These are phyloP conservation scores for Moniliophthora roreri DNA, from an alignment of 1,284 basidiomycete species.

Conservation along the genomic window DNA sequence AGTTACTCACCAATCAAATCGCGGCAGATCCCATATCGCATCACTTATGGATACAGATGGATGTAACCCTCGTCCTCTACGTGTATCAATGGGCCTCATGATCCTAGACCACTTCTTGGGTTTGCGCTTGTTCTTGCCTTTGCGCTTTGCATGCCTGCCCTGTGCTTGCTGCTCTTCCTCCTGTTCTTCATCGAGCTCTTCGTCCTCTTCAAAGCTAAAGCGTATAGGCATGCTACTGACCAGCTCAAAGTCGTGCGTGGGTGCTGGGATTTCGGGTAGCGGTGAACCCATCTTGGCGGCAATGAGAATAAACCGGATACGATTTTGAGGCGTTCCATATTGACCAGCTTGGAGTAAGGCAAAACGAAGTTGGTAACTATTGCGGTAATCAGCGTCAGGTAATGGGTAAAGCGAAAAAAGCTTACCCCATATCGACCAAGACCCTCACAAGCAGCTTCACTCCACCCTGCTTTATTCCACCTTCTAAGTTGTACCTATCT, in stretches of 20 bases:
- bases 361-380: slow-evolving; percentile 68
- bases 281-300: slow-evolving; percentile 52
- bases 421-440: slow-evolving; percentile 62
- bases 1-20: slow-evolving; percentile 62
- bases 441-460: slow-evolving; percentile 62
- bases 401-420: not conserved
- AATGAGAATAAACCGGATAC: slow-evolving; percentile 70
- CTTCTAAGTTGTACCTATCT: slow-evolving; percentile 46
- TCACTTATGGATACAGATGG: slow-evolving; percentile 59
- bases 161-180: too few species aligned
- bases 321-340: slow-evolving; percentile 70
- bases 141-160: too few species aligned
- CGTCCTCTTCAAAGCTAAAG: slow-evolving; percentile 37
- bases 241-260: slow-evolving; percentile 58
- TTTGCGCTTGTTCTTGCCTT: too few species aligned
- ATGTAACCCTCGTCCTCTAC: slow-evolving; percentile 49
- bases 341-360: slow-evolving; percentile 67
- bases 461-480: slow-evolving; percentile 66
- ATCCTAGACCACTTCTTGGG: too few species aligned
- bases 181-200: too few species aligned
- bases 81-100: slow-evolving; percentile 46
- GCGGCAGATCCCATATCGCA: slow-evolving; percentile 67
- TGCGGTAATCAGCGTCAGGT: not conserved
- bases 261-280: slow-evolving; percentile 65
- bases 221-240: slow-evolving; percentile 44